Percentiles rank a stretch among this genome's conserved stretches.
These are phyloP conservation scores for Ustulina deusta DNA, from an alignment of 2,329 filamentous ascomycete species.

Conservation along the genomic window DNA sequence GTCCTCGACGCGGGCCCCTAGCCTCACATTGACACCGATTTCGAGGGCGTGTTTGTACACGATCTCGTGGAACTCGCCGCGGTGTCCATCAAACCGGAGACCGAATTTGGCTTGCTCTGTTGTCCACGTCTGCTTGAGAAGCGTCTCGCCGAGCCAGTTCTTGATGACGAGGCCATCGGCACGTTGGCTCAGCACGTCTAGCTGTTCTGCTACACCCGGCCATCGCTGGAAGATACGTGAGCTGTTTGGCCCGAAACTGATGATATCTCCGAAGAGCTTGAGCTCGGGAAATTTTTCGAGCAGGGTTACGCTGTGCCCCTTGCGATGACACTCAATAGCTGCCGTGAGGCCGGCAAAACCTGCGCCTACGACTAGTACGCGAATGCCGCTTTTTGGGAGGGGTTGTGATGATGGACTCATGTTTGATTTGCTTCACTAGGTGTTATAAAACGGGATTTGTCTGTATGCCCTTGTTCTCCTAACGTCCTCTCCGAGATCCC, in stretches of 20 bases:
- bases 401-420: constrained; percentile 44
- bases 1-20: constrained; percentile 58
- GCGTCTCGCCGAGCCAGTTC: constrained; percentile 63
- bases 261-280: constrained; percentile 61
- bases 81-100: constrained; percentile 65
- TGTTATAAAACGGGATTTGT: constrained; percentile 6
- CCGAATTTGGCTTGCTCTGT: constrained; percentile 55
- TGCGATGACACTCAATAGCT: constrained; percentile 68
- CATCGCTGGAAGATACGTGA: constrained; percentile 69
- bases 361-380: constrained; percentile 62
- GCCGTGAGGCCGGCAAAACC: constrained; percentile 71
- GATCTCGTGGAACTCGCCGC: constrained; percentile 64
- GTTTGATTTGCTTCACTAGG: constrained; percentile 10
- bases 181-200: constrained; percentile 62
- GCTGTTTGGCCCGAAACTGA: constrained; percentile 68
- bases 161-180: constrained; percentile 61
- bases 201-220: constrained; percentile 60
- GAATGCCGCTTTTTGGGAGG: constrained; percentile 55
- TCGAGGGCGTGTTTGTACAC: constrained; percentile 64
- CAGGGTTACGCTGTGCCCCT: constrained; percentile 62
- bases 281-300: constrained; percentile 61
- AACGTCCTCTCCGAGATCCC: background rate
- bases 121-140: constrained; percentile 61
- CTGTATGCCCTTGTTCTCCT: constrained; percentile 1
- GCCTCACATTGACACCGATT: constrained; percentile 62